Evolutionary conservation across 495 filamentous ascomycete genomes (phyloP).

Genomic region (Penicillium angulare): DNA sequence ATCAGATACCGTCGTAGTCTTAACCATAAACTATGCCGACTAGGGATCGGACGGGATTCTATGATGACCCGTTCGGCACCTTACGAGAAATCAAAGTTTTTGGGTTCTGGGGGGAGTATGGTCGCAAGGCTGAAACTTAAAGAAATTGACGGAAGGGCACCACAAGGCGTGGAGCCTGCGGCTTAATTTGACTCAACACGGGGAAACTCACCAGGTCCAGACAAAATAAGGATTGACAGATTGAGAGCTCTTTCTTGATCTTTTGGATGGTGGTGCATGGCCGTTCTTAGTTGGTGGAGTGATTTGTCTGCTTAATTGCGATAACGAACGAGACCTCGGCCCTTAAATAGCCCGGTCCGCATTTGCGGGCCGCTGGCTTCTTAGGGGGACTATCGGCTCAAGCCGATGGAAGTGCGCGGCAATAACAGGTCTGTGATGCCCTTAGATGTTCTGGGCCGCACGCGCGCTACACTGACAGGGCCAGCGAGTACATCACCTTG

Average conservation of each 20-base stretch:
- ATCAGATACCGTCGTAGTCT: slow-evolving; percentile 56
- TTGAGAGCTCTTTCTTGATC: slow-evolving; percentile 53
- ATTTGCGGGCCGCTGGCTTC: slow-evolving; percentile 64
- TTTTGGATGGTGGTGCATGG: slow-evolving; percentile 64
- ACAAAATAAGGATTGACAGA: slow-evolving; percentile 62
- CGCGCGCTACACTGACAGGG: slow-evolving; percentile 62
- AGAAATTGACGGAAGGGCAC: slow-evolving; percentile 69
- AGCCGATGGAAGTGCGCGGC: slow-evolving; percentile 68
- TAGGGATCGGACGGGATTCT: slow-evolving; percentile 69
- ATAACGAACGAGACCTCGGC: slow-evolving; percentile 75
- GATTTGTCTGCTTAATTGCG: slow-evolving; percentile 76
- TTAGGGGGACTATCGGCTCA: slow-evolving; percentile 70
- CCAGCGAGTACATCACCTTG: slow-evolving; percentile 61
- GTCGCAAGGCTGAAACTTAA: slow-evolving; percentile 72
- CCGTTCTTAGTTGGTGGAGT: slow-evolving; percentile 68
- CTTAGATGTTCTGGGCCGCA: slow-evolving; percentile 73
- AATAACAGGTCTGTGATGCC: slow-evolving; percentile 72
- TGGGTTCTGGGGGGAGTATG: slow-evolving; percentile 73
- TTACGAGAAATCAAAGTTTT: slow-evolving; percentile 77
- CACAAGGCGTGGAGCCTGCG: slow-evolving; percentile 59
- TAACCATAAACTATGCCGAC: slow-evolving; percentile 28
- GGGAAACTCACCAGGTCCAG: slow-evolving; percentile 68
- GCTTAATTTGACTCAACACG: slow-evolving; percentile 71
- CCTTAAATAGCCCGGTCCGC: slow-evolving; percentile 68
- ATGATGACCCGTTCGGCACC: slow-evolving; percentile 68